phyloP scores from a whole-genome alignment of 305 asterid species.

The Fraxinus paxiana region DNA sequence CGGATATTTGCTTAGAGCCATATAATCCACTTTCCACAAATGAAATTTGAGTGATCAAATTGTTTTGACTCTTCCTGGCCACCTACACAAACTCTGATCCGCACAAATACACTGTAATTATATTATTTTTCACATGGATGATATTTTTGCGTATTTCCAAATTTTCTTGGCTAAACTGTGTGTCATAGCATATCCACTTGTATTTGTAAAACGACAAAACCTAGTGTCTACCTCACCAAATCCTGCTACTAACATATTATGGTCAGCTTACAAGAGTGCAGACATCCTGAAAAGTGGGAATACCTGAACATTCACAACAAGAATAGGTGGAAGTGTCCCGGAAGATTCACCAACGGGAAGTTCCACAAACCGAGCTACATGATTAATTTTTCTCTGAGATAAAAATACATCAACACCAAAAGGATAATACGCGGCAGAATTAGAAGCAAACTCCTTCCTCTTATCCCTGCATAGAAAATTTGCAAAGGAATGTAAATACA shows the following conservation, averaged over 20 bases:
- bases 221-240: neutral
- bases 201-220: neutral
- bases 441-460: constrained; percentile 48
- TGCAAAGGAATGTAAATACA: constrained; percentile 1
- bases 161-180: neutral
- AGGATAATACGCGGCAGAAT: constrained; percentile 39
- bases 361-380: constrained; percentile 54
- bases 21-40: neutral
- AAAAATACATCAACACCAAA: constrained; percentile 54
- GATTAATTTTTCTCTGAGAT: constrained; percentile 43
- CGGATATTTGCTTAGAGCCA: neutral
- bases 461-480: constrained; percentile 42
- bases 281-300: neutral
- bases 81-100: neutral
- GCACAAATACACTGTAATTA: neutral
- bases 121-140: neutral
- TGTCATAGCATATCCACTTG: neutral
- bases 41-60: neutral
- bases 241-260: neutral
- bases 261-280: neutral
- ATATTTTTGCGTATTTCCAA: neutral
- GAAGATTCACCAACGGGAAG: constrained; percentile 36
- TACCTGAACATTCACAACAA: constrained; percentile 65
- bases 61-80: neutral
- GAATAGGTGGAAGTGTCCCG: constrained; percentile 38